Evolutionary conservation across 139 green algal genomes (phyloP).

Genomic region (Chlamydomonas incerta): DNA sequence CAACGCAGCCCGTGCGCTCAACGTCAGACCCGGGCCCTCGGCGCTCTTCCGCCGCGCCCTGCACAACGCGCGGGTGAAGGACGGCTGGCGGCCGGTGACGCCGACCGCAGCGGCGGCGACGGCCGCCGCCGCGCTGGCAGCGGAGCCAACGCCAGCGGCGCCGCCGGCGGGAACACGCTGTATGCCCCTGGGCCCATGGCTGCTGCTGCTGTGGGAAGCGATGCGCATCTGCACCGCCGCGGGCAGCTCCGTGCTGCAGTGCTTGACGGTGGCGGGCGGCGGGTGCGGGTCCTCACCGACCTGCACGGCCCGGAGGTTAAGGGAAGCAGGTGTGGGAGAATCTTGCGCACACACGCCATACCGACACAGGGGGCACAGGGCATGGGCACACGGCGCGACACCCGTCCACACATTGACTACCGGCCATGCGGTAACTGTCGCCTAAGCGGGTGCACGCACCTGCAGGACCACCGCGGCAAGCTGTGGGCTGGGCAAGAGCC

Average conservation of each 20-base stretch:
- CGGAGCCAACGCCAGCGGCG: not conserved
- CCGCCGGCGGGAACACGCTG: not conserved
- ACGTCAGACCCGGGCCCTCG: not conserved
- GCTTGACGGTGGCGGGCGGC: not conserved
- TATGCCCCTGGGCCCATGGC: not conserved
- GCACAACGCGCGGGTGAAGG: slow-evolving; percentile 19
- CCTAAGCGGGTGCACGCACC: not conserved
- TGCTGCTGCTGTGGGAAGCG: not conserved
- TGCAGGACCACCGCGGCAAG: slow-evolving; percentile 19
- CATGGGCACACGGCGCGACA: no score
- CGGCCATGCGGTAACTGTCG: no score
- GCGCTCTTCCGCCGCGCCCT: not conserved
- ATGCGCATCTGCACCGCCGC: not conserved
- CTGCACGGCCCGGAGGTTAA: not conserved
- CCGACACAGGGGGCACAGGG: no score
- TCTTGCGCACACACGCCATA: no score
- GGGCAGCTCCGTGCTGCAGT: slow-evolving; percentile 22
- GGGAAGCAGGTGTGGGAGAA: no score
- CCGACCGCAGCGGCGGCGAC: no score
- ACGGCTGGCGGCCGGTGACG: not conserved
- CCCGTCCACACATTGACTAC: no score
- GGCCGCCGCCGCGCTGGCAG: no score
- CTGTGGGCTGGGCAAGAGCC: not conserved
- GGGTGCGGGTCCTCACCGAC: not conserved
- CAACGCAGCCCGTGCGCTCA: not conserved